Percentiles rank a stretch among this genome's conserved stretches.
Conservation (phyloP, 2,329 filamentous ascomycete genomes). For the Colletotrichum sp. region DNA sequence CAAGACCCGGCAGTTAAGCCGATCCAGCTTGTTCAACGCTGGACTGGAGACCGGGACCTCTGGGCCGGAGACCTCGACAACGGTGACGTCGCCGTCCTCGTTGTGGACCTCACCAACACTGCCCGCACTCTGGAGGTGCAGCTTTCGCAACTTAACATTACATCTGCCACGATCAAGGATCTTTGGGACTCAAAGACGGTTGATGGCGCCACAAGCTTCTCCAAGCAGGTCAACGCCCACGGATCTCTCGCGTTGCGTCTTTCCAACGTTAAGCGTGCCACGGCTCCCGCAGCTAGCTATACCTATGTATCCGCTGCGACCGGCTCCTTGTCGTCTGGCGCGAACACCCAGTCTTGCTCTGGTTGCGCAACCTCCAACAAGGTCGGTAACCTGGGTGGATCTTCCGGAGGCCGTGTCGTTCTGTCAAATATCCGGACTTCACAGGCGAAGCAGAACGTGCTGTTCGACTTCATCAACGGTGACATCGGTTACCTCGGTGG, state of each 20-base stretch:
- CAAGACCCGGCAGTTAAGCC: not conserved
- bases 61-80: not conserved
- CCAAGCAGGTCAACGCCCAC: not conserved
- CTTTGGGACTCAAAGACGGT: not conserved
- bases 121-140: not conserved
- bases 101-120: not conserved
- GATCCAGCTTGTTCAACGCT: not conserved
- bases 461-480: not conserved
- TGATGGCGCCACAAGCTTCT: not conserved
- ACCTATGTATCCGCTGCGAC: not conserved
- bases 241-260: not conserved
- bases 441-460: not conserved
- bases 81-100: not conserved
- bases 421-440: not conserved
- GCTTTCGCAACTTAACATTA: not conserved
- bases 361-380: not conserved
- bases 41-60: not conserved
- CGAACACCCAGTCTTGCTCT: not conserved
- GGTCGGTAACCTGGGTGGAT: not conserved
- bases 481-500: not conserved
- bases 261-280: not conserved
- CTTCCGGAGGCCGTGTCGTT: not conserved
- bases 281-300: not conserved
- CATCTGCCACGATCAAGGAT: not conserved
- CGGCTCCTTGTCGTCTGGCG: not conserved